Percentiles rank a stretch among this genome's conserved stretches.
Evolutionary conservation across 2,329 filamentous ascomycete genomes (phyloP).

Genomic region (Calonectria naviculata): DNA sequence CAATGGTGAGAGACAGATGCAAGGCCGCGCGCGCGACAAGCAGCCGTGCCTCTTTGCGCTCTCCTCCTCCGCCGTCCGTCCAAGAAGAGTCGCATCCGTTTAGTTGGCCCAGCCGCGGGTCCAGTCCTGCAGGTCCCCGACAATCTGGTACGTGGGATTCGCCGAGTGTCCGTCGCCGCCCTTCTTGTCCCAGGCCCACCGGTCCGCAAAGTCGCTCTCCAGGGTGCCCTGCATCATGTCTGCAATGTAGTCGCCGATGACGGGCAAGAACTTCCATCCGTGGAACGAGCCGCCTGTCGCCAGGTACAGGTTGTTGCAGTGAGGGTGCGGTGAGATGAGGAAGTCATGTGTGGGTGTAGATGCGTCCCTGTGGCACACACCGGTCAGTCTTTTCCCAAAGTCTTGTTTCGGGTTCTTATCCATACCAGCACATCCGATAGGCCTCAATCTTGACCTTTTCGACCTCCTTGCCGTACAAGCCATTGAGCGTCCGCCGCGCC

Average conservation of each 20-base stretch:
- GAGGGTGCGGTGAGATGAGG: slow-evolving; percentile 64
- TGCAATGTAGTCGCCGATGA: slow-evolving; percentile 69
- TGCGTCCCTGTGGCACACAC: slow-evolving; percentile 62
- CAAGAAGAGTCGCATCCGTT: not conserved
- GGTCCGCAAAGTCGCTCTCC: slow-evolving; percentile 48
- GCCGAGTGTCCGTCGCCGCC: slow-evolving; percentile 53
- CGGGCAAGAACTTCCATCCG: slow-evolving; percentile 73
- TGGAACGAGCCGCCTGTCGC: slow-evolving; percentile 74
- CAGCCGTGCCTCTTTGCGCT: not conserved
- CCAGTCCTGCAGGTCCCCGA: slow-evolving; percentile 54
- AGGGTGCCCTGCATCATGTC: slow-evolving; percentile 58
- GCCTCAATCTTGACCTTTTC: slow-evolving; percentile 52
- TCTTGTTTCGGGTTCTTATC: slow-evolving; percentile 3
- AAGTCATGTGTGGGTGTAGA: slow-evolving; percentile 72
- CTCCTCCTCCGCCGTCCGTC: not conserved
- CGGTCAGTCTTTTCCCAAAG: slow-evolving; percentile 17
- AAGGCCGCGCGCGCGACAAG: not conserved
- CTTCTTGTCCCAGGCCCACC: slow-evolving; percentile 60
- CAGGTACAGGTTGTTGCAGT: slow-evolving; percentile 65
- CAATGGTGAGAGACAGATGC: not conserved
- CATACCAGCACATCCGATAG: slow-evolving; percentile 60
- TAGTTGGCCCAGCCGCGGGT: slow-evolving; percentile 44
- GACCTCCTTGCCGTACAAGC: slow-evolving; percentile 55
- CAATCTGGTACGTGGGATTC: slow-evolving; percentile 55
- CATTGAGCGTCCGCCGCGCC: slow-evolving; percentile 50